These are phyloP conservation scores for Talaromyces ruber DNA, from an alignment of 495 filamentous ascomycete genomes.

Conservation along the genomic window DNA sequence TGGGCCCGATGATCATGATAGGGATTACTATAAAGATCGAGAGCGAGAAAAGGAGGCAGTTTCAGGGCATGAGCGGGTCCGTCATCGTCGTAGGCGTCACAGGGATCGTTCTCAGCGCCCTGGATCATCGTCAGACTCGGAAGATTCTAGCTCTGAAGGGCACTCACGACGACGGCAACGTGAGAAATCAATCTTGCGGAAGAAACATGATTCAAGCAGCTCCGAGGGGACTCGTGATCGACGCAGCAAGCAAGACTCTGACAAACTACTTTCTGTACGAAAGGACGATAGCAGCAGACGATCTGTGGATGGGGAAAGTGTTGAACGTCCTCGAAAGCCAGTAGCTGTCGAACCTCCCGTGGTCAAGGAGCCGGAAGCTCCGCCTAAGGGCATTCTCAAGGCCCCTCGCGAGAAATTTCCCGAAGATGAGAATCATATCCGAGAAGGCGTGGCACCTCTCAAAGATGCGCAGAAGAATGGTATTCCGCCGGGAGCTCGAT, in stretches of 20 bases:
- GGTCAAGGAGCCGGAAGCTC: constrained; percentile 26
- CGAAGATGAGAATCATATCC: constrained; percentile 65
- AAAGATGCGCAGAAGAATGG: constrained; percentile 69
- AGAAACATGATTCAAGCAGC: constrained; percentile 12
- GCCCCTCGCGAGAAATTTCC: constrained; percentile 67
- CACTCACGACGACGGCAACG: constrained; percentile 28
- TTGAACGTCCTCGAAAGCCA: constrained; percentile 18
- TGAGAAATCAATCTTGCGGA: constrained; percentile 20
- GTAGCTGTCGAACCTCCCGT: constrained; percentile 21
- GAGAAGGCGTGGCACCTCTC: constrained; percentile 81
- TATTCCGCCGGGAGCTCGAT: constrained; percentile 69
- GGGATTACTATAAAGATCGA: background rate
- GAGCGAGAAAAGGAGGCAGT: background rate
- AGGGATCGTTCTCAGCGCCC: constrained; percentile 23
- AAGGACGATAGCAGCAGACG: constrained; percentile 7
- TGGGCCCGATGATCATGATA: constrained; percentile 1
- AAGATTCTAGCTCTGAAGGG: constrained; percentile 27
- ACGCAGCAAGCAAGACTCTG: background rate
- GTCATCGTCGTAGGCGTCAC: constrained; percentile 11
- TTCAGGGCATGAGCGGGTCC: constrained; percentile 1
- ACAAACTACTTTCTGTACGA: background rate
- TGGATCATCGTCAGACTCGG: constrained; percentile 18
- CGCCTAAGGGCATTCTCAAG: constrained; percentile 66
- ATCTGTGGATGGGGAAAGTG: constrained; percentile 2
- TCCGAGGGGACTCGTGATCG: constrained; percentile 10